phyloP scores from a whole-genome alignment of 805 yeast species.

The Cyberlindnera mrakii region DNA sequence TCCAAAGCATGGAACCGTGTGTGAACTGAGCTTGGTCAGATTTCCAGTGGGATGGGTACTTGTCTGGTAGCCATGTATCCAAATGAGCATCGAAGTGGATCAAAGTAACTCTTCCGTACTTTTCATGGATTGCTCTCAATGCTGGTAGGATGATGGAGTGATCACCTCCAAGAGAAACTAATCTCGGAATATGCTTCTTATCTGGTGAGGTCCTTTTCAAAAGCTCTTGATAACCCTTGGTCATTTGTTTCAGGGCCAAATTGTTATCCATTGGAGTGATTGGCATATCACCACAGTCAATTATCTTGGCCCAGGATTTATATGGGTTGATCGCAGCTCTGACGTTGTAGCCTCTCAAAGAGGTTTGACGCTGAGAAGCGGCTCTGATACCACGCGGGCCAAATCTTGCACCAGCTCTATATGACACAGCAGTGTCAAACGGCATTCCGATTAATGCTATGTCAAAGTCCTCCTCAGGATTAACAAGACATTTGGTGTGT shows the following conservation, averaged over 20 bases:
- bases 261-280: conserved; percentile 63
- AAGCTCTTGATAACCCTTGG: conserved; percentile 50
- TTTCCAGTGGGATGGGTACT: conserved; percentile 60
- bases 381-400: conserved; percentile 71
- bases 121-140: conserved; percentile 51
- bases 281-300: conserved; percentile 68
- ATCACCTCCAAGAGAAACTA: conserved; percentile 77
- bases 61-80: conserved; percentile 74
- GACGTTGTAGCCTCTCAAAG: conserved; percentile 63
- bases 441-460: conserved; percentile 76
- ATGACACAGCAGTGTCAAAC: conserved; percentile 76
- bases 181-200: conserved; percentile 44
- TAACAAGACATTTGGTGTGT: conserved; percentile 48
- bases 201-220: conserved; percentile 26
- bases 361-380: conserved; percentile 66
- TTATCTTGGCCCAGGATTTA: conserved; percentile 42
- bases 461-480: conserved; percentile 47
- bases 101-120: conserved; percentile 64
- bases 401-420: conserved; percentile 77
- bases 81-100: conserved; percentile 83
- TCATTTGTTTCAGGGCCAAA: conserved; percentile 58
- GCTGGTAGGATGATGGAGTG: conserved; percentile 74
- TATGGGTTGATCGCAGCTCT: conserved; percentile 61
- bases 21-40: conserved; percentile 53
- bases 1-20: conserved; percentile 86